Percentiles rank a stretch among this genome's conserved stretches.
phyloP scores from a whole-genome alignment of 2,329 filamentous ascomycete species.

The Aspergillus sp. region DNA sequence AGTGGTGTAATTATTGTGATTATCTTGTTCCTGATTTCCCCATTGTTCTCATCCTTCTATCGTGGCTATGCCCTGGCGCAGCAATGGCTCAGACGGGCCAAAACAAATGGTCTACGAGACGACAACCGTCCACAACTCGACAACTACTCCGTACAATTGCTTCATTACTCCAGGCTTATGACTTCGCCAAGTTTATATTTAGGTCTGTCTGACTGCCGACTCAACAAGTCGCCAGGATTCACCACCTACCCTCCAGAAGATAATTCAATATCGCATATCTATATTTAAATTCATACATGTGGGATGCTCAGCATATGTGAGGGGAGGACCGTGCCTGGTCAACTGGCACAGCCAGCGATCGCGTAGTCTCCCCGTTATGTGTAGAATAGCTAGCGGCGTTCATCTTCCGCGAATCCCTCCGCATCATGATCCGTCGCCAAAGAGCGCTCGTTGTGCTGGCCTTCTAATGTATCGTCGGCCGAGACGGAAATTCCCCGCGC shows the following conservation, averaged over 20 bases:
- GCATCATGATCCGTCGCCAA: constrained; percentile 15
- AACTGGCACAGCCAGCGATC: constrained; percentile 7
- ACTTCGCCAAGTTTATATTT: not conserved
- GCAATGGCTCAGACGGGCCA: constrained; percentile 17
- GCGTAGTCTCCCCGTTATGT: constrained; percentile 1
- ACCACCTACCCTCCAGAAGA: not conserved
- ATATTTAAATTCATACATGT: constrained; percentile 9
- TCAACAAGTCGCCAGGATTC: not conserved
- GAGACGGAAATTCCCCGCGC: constrained; percentile 59
- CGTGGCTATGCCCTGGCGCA: constrained; percentile 26
- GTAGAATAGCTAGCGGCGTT: constrained; percentile 14
- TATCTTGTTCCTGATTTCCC: not conserved
- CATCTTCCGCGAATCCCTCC: constrained; percentile 24
- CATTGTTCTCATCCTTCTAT: not conserved
- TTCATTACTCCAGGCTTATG: constrained; percentile 2
- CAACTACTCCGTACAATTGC: not conserved
- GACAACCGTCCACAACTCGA: constrained; percentile 6
- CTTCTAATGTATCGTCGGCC: constrained; percentile 53
- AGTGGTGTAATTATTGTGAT: not conserved
- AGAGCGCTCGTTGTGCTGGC: constrained; percentile 15
- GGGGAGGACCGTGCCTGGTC: not conserved
- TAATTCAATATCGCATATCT: not conserved
- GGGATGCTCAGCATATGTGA: not conserved
- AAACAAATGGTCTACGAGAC: constrained; percentile 12
- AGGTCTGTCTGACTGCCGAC: not conserved